Conservation (phyloP, 768 basidiomycete species). For the Mycena polygramma region DNA sequence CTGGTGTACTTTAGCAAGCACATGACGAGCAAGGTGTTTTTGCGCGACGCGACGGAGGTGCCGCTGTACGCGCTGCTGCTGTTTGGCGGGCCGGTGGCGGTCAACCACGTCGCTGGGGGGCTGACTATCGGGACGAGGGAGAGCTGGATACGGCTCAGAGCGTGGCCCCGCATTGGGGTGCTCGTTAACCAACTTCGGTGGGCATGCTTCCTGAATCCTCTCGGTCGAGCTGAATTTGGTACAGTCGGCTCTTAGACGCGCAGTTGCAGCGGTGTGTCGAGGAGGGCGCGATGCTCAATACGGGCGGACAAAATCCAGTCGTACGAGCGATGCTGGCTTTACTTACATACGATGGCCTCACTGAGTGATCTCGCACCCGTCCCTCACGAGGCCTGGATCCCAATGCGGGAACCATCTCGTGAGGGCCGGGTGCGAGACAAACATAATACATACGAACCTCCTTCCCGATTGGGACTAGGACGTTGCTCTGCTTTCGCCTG, state of each 20-base stretch:
- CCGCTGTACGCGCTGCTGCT: constrained; percentile 89
- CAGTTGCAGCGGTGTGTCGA: constrained; percentile 73
- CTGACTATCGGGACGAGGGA: constrained; percentile 71
- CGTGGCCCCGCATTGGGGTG: constrained; percentile 92
- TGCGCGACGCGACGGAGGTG: constrained; percentile 93
- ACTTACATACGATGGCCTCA: constrained; percentile 40
- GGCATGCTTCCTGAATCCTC: constrained; percentile 32
- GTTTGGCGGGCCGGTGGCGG: constrained; percentile 83
- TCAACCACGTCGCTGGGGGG: constrained; percentile 87
- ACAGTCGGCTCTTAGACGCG: constrained; percentile 69
- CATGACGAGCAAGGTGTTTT: constrained; percentile 84
- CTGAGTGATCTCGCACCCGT: constrained; percentile 18
- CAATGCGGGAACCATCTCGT: too few species aligned
- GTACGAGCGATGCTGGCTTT: constrained; percentile 45
- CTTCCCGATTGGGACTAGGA: neutral
- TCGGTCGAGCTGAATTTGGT: neutral
- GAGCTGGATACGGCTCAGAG: constrained; percentile 71
- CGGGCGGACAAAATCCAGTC: constrained; percentile 63
- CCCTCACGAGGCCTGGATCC: neutral
- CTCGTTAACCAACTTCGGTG: constrained; percentile 90
- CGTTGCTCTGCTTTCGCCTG: constrained; percentile 5
- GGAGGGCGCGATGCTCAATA: constrained; percentile 55
- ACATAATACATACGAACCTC: neutral
- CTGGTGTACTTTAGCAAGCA: constrained; percentile 88
- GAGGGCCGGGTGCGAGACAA: too few species aligned